phyloP scores from a whole-genome alignment of 2,329 filamentous ascomycete genomes.

The Colletotrichum lini region DNA sequence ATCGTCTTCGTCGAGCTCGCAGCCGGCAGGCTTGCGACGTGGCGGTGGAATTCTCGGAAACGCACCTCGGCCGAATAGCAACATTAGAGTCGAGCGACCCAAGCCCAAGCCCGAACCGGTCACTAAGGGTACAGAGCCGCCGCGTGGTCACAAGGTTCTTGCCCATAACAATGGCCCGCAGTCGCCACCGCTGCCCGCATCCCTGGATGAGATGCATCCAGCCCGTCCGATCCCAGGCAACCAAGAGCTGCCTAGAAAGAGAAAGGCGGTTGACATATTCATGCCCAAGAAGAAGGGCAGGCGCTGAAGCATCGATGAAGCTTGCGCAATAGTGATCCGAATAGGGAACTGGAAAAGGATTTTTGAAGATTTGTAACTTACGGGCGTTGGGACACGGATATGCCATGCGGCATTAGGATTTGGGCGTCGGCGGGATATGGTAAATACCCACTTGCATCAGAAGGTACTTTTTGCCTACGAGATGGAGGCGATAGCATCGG shows the following conservation, averaged over 20 bases:
- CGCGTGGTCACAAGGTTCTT: constrained; percentile 18
- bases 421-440: constrained; percentile 26
- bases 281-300: constrained; percentile 62
- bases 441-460: constrained; percentile 27
- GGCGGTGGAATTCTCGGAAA: constrained; percentile 35
- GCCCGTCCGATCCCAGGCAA: constrained; percentile 20
- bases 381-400: constrained; percentile 17
- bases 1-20: not conserved
- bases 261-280: constrained; percentile 65
- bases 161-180: constrained; percentile 18
- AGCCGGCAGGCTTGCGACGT: constrained; percentile 24
- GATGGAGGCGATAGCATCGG: not conserved
- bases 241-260: constrained; percentile 51
- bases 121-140: not conserved
- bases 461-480: constrained; percentile 11
- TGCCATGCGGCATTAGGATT: not conserved
- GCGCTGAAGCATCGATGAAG: not conserved
- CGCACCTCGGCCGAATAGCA: constrained; percentile 31
- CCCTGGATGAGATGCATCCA: constrained; percentile 31
- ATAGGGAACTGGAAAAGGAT: not conserved
- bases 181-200: constrained; percentile 45
- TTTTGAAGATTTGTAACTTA: constrained; percentile 1
- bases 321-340: not conserved
- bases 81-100: constrained; percentile 36
- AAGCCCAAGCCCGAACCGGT: constrained; percentile 13